Conservation (phyloP, 169 alveolate genomes). For the Babesia bovis region DNA sequence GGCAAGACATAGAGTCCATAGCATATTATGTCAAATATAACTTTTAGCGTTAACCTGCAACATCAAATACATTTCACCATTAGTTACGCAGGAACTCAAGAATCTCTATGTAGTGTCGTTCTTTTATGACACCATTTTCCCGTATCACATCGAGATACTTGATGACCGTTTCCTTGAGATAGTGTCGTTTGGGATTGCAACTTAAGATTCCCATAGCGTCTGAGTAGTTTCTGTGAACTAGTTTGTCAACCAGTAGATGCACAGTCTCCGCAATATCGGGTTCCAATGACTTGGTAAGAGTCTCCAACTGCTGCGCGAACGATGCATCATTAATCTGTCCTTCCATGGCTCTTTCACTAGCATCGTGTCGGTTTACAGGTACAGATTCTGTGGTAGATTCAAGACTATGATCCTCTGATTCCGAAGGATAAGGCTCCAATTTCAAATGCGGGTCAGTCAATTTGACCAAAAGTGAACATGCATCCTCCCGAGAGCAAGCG, state of each 20-base stretch:
- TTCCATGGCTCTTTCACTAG: neutral
- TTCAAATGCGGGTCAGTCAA: constrained; percentile 31
- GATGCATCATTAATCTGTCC: neutral
- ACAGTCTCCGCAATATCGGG: constrained; percentile 22
- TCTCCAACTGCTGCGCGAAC: constrained; percentile 1
- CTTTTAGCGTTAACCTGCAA: neutral
- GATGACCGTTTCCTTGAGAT: constrained; percentile 24
- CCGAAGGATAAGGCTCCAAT: constrained; percentile 19
- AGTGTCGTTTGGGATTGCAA: constrained; percentile 18
- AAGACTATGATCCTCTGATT: neutral
- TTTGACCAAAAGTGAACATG: constrained; percentile 26
- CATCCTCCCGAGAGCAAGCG: constrained; percentile 36
- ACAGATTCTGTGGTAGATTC: neutral
- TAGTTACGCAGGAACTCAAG: constrained; percentile 24
- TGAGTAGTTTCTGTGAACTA: constrained; percentile 23
- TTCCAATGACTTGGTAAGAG: constrained; percentile 5
- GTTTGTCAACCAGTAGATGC: constrained; percentile 16
- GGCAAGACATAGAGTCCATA: neutral
- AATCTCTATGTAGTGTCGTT: constrained; percentile 19
- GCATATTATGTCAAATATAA: neutral
- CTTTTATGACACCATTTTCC: constrained; percentile 19
- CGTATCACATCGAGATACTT: constrained; percentile 22
- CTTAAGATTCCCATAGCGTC: constrained; percentile 28
- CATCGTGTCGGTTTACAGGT: neutral
- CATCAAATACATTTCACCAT: neutral